Evolutionary conservation across 2,329 filamentous ascomycete genomes (phyloP).

Genomic region (Aureobasidium sp.): DNA sequence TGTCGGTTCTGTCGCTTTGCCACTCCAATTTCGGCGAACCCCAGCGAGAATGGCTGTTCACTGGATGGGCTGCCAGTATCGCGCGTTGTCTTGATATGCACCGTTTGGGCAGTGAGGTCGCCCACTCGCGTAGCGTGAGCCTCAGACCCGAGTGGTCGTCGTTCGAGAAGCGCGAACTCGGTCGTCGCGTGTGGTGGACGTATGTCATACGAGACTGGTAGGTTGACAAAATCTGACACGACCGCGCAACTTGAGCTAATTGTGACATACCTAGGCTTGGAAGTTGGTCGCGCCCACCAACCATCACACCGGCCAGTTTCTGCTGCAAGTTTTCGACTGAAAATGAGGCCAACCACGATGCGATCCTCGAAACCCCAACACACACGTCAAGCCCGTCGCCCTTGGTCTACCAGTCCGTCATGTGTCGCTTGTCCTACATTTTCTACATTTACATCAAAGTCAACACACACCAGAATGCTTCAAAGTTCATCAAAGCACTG

Average conservation of each 20-base stretch:
- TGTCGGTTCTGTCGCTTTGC: constrained; percentile 13
- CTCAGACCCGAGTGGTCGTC: constrained; percentile 8
- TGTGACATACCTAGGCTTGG: neutral
- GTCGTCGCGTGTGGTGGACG: constrained; percentile 16
- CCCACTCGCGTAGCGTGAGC: neutral
- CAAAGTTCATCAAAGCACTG: constrained; percentile 13
- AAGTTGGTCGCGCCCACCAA: constrained; percentile 9
- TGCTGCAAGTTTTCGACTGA: constrained; percentile 13
- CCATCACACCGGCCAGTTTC: constrained; percentile 13
- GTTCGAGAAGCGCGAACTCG: constrained; percentile 6
- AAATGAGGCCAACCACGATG: neutral
- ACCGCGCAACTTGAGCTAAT: neutral
- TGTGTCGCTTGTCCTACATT: constrained; percentile 14
- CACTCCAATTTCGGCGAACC: constrained; percentile 13
- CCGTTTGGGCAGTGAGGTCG: constrained; percentile 9
- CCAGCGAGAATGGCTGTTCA: constrained; percentile 13
- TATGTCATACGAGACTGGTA: constrained; percentile 15
- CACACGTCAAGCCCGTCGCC: constrained; percentile 3
- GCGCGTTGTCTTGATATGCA: constrained; percentile 15
- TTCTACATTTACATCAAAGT: constrained; percentile 16
- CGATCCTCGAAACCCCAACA: neutral
- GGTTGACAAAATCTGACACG: neutral
- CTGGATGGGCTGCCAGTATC: constrained; percentile 3
- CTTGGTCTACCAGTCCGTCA: constrained; percentile 8
- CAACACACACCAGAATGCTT: constrained; percentile 11